Base-by-base conservation (phyloP, 805 yeast species). In the Starmerella floricola region DNA sequence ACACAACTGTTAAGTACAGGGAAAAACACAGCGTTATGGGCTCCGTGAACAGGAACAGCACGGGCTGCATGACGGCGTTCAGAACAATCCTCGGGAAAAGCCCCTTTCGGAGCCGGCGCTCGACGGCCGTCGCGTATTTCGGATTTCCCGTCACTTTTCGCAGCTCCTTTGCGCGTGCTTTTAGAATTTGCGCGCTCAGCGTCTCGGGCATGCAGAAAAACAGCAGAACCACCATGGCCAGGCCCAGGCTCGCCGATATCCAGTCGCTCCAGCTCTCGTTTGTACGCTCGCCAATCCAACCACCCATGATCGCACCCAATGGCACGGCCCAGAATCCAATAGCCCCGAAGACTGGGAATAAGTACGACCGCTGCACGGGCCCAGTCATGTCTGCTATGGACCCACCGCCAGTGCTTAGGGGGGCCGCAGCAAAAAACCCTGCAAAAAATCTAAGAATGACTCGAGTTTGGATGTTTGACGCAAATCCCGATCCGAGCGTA, bases 361-460 rank as follows among this genome's bases (percentile, higher is more conserved):
- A 26, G 27, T 36, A 44, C 12, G 45, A 17, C 2, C 49, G 34
- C 35, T 44, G 42, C n/a, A 71, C 69, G 21, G 77, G 74, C 19
- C 67, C 71, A 77, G 86, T 83, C 34, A 84, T 62, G 62, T 84
- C 94, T 45, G 77, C 66, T 47, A 84, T 73, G 10, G 88, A 36
- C 8, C 47, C 48, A 18, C 48, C 48, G 13, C 49, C 48, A 31
- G 44, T 45, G 74, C 51, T 93, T 91, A 44, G 85, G 83, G 17
- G 85, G 3, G 91, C 91, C 2, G 87, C 78, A 2, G 87, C 83
- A 37, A 79, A 68, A 19, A 77, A 67, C 1, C 94, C 94, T 18
- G 80, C 68, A 55, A 84, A 73, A 56, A 82, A 81, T 53, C 94
- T 64, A 38, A 81, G 62, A 6, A 84, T 78, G 36, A 82, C 62